Conservation (phyloP, 2,329 filamentous ascomycete species). For the Xylogone sp. region DNA sequence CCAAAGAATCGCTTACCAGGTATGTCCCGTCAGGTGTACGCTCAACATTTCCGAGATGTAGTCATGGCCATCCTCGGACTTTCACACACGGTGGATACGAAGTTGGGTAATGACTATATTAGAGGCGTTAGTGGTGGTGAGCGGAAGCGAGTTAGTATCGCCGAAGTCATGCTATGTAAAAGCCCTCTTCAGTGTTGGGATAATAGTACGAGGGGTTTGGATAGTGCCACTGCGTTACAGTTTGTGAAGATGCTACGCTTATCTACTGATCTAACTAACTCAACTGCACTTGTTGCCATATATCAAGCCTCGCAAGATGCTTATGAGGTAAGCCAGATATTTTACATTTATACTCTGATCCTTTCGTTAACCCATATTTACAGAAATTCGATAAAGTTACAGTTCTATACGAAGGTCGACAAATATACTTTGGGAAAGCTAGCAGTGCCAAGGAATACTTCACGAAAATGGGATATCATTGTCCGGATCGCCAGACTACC, state of each 20-base stretch:
- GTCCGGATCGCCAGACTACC: constrained; percentile 47
- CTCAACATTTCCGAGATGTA: constrained; percentile 36
- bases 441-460: constrained; percentile 65
- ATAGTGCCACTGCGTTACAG: constrained; percentile 67
- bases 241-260: constrained; percentile 66
- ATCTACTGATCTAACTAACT: constrained; percentile 58
- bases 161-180: constrained; percentile 34
- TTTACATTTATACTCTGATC: not conserved
- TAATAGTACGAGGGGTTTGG: constrained; percentile 64
- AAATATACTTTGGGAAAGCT: constrained; percentile 67
- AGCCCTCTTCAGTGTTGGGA: constrained; percentile 69
- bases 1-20: not conserved
- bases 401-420: constrained; percentile 62
- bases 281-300: constrained; percentile 60
- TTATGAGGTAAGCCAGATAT: constrained; percentile 44
- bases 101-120: constrained; percentile 56
- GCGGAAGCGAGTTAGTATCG: constrained; percentile 60
- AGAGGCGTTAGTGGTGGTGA: constrained; percentile 64
- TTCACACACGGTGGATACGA: constrained; percentile 57
- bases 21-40: constrained; percentile 58
- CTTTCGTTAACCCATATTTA: not conserved
- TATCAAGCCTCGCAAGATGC: constrained; percentile 67
- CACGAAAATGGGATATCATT: constrained; percentile 65
- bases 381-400: constrained; percentile 61
- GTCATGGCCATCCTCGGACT: constrained; percentile 64